Evolutionary conservation across 2,329 filamentous ascomycete genomes (phyloP).

Genomic region (Alternaria sp.): DNA sequence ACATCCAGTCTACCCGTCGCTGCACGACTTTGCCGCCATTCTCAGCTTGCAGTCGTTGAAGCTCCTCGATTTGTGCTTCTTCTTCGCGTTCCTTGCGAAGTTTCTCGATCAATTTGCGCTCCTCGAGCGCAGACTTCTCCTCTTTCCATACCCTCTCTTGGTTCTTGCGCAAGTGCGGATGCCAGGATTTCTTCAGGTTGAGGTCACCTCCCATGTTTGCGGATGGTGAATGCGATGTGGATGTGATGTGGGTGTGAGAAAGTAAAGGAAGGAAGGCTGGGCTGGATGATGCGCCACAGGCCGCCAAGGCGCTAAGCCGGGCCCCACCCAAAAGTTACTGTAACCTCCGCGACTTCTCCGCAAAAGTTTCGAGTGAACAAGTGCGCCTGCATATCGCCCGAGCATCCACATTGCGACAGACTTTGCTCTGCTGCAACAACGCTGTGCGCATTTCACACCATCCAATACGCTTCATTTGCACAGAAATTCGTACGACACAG

Average conservation of each 20-base stretch:
- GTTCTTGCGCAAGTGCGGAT: constrained; percentile 89
- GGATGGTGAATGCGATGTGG: not conserved
- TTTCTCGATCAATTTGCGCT: constrained; percentile 92
- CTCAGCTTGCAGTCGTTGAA: constrained; percentile 80
- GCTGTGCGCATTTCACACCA: not conserved
- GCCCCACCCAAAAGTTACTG: constrained; percentile 31
- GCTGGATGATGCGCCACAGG: constrained; percentile 16
- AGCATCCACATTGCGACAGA: not conserved
- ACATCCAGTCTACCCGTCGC: constrained; percentile 98
- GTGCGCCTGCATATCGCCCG: constrained; percentile 9
- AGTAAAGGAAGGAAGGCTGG: constrained; percentile 13
- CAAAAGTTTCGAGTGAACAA: constrained; percentile 31
- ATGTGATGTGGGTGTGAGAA: constrained; percentile 2
- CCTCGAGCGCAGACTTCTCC: constrained; percentile 89
- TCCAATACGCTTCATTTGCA: not conserved
- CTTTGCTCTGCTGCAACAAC: not conserved
- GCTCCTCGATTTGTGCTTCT: constrained; percentile 89
- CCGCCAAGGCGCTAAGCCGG: constrained; percentile 7
- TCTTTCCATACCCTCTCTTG: constrained; percentile 90
- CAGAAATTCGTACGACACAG: not conserved
- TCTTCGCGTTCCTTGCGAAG: constrained; percentile 93
- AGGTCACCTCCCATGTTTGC: constrained; percentile 89
- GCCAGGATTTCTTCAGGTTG: constrained; percentile 89
- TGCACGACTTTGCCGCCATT: constrained; percentile 83
- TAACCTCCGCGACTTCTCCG: constrained; percentile 34